Conservation (phyloP, 1,139 yeast genomes). For the Geotrichum phurueaensis region DNA sequence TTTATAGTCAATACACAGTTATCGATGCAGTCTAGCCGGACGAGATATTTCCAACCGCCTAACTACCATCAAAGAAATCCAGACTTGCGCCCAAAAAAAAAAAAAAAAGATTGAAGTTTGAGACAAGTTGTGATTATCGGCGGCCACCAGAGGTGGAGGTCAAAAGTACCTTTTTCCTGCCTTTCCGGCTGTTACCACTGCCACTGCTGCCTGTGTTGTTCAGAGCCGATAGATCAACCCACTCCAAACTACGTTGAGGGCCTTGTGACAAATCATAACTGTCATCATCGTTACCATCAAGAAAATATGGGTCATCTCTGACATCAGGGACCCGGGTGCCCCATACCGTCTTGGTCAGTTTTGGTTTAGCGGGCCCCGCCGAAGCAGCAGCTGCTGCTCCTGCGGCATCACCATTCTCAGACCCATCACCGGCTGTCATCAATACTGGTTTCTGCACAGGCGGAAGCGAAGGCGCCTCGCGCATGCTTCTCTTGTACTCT, state of each 20-base stretch:
- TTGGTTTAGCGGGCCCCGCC: background rate
- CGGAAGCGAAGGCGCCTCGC: background rate
- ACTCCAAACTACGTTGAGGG: background rate
- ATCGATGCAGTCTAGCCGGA: background rate
- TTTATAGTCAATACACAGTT: background rate
- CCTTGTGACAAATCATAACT: background rate
- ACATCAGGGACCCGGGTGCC: slow-evolving; percentile 12
- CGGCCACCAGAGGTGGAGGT: slow-evolving; percentile 22
- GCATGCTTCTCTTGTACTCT: slow-evolving; percentile 1
- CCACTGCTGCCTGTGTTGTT: background rate
- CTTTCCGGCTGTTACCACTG: slow-evolving; percentile 34
- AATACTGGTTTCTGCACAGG: background rate
- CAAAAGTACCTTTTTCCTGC: slow-evolving; percentile 40
- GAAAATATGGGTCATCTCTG: background rate
- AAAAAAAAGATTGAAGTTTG: background rate
- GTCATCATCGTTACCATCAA: background rate
- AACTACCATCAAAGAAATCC: background rate
- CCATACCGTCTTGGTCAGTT: slow-evolving; percentile 8
- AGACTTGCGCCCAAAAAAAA: too few species aligned
- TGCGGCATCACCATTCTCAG: background rate
- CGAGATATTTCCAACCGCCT: background rate
- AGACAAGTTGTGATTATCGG: background rate
- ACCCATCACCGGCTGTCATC: background rate
- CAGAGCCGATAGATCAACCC: slow-evolving; percentile 5
- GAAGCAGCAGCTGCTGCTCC: background rate